These are phyloP conservation scores for Candida endomychidarum DNA, from an alignment of 805 yeast genomes.

Conservation along the genomic window DNA sequence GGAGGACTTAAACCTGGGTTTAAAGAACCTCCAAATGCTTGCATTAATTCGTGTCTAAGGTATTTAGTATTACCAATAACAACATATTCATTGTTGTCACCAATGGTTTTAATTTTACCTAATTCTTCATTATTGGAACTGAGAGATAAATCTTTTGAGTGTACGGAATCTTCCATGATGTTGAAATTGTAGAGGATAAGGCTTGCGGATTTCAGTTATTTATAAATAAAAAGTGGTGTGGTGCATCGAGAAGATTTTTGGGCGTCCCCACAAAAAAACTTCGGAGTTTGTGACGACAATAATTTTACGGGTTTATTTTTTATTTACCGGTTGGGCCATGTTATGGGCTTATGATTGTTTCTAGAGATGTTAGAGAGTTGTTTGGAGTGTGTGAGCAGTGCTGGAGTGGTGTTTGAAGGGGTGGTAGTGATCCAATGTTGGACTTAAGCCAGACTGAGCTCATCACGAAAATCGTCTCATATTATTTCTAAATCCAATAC, in stretches of 20 bases:
- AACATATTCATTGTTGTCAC: constrained; percentile 37
- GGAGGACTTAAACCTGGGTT: constrained; percentile 35
- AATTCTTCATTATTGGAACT: constrained; percentile 12
- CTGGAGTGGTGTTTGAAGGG: too few species aligned
- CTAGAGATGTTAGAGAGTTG: too few species aligned
- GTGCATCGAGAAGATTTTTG: constrained; percentile 3
- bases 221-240: constrained; percentile 4
- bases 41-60: constrained; percentile 40
- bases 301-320: background rate
- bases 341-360: too few species aligned
- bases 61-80: constrained; percentile 35
- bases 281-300: constrained; percentile 4
- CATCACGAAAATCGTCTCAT: too few species aligned
- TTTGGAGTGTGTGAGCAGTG: too few species aligned
- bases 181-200: background rate
- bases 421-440: too few species aligned
- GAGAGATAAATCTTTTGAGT: constrained; percentile 18
- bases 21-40: constrained; percentile 40
- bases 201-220: background rate
- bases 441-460: too few species aligned
- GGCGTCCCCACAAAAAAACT: constrained; percentile 3
- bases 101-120: constrained; percentile 29
- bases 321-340: too few species aligned
- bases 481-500: too few species aligned
- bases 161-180: constrained; percentile 16